These are phyloP conservation scores for Gonium pectorale DNA, from an alignment of 139 green algal species.

Conservation along the genomic window DNA sequence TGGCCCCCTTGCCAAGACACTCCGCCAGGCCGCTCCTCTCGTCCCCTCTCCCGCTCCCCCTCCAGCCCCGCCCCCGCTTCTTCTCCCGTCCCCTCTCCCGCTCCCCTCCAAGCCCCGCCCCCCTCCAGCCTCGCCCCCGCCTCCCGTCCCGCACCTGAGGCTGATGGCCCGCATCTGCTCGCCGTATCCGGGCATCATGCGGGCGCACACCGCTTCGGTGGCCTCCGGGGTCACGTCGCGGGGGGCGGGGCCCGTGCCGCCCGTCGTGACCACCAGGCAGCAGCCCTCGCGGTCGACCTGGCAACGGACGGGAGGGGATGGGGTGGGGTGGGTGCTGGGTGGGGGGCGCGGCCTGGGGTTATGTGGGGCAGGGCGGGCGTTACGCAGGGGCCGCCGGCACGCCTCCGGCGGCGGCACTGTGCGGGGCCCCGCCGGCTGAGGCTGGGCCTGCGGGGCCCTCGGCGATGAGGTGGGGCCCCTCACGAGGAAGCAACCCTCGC, in stretches of 20 bases:
- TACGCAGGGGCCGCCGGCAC: too few species aligned
- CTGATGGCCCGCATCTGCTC: slow-evolving; percentile 94
- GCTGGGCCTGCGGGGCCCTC: too few species aligned
- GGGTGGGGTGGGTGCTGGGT: neutral
- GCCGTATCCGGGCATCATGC: slow-evolving; percentile 94
- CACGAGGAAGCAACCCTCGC: too few species aligned
- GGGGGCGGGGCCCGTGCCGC: slow-evolving; percentile 87
- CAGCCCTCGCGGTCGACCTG: slow-evolving; percentile 83
- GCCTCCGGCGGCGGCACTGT: too few species aligned
- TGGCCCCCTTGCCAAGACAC: too few species aligned
- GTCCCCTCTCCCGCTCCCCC: too few species aligned
- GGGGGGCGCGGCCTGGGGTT: neutral
- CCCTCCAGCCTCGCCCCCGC: neutral
- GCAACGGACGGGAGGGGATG: neutral
- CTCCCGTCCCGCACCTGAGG: slow-evolving; percentile 54
- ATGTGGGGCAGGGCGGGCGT: too few species aligned
- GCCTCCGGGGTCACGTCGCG: slow-evolving; percentile 95
- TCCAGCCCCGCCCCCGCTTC: too few species aligned
- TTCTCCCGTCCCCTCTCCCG: too few species aligned
- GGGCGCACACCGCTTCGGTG: slow-evolving; percentile 88
- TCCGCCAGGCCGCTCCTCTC: too few species aligned
- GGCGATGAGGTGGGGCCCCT: too few species aligned
- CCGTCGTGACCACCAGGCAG: slow-evolving; percentile 91
- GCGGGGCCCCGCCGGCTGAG: too few species aligned
- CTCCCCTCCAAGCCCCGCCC: neutral